Evolutionary conservation across 2,329 filamentous ascomycete genomes (phyloP).

Genomic region (Fusarium austroafricanum): DNA sequence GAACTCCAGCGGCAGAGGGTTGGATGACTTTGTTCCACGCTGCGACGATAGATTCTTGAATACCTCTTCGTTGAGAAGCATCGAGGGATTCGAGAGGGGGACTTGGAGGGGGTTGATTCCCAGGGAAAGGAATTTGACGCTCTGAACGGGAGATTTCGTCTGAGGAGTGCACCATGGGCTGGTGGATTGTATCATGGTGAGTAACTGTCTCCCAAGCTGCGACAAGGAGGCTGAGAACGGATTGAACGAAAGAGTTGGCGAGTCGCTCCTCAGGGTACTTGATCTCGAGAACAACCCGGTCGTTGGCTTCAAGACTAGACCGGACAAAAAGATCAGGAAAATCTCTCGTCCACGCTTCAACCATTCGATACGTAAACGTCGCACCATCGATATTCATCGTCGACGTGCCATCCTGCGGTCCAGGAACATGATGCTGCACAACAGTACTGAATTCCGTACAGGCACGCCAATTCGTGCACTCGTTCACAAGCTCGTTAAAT

Average conservation of each 20-base stretch:
- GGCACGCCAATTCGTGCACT: conserved; percentile 65
- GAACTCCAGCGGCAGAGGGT: conserved; percentile 53
- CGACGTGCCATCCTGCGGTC: conserved; percentile 51
- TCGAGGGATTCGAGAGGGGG: conserved; percentile 47
- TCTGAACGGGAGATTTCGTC: conserved; percentile 52
- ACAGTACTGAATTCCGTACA: conserved; percentile 67
- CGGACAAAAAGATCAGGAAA: conserved; percentile 60
- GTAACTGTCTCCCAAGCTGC: conserved; percentile 60
- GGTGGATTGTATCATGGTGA: conserved; percentile 58
- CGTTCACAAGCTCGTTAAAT: conserved; percentile 62
- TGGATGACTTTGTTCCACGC: conserved; percentile 61
- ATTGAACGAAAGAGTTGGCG: conserved; percentile 55
- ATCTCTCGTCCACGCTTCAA: conserved; percentile 56
- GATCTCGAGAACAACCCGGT: conserved; percentile 57
- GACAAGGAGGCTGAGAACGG: conserved; percentile 59
- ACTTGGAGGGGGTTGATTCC: conserved; percentile 38
- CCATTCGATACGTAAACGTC: conserved; percentile 57
- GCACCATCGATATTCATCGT: conserved; percentile 60
- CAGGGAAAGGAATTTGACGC: conserved; percentile 57
- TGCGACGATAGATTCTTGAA: conserved; percentile 56
- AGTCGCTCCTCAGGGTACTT: conserved; percentile 61
- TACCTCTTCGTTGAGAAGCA: conserved; percentile 53
- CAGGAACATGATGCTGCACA: conserved; percentile 60
- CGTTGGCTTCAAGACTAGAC: conserved; percentile 53
- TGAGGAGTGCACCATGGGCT: conserved; percentile 58